Conservation (phyloP, 257 asterid genomes). For the Paraleonurus japonicus region DNA sequence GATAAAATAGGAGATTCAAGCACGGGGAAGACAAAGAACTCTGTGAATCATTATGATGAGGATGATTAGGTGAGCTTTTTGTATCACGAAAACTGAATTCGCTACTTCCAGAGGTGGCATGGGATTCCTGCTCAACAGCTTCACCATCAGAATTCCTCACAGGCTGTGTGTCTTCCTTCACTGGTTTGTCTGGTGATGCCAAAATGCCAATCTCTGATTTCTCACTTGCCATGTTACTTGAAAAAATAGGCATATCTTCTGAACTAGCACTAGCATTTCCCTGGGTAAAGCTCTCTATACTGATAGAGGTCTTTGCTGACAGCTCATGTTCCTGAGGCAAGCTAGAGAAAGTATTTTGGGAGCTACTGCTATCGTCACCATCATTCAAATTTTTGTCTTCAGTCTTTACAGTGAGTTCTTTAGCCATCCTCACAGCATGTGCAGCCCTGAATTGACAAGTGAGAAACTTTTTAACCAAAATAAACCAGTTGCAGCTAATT, state of each 20-base stretch:
- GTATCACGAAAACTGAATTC: conserved; percentile 50
- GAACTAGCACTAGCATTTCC: conserved; percentile 86
- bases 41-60: conserved; percentile 55
- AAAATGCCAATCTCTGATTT: conserved; percentile 39
- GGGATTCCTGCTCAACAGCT: conserved; percentile 52
- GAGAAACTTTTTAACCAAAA: conserved; percentile 22
- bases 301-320: conserved; percentile 77
- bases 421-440: conserved; percentile 90
- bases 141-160: conserved; percentile 51
- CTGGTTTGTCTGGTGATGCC: conserved; percentile 41
- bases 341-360: conserved; percentile 88
- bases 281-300: conserved; percentile 80
- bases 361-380: conserved; percentile 74
- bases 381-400: conserved; percentile 76
- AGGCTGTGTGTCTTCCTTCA: conserved; percentile 46
- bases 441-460: conserved; percentile 68
- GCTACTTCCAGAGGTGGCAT: conserved; percentile 53
- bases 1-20: conserved; percentile 65
- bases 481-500: conserved; percentile 14
- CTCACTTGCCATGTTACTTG: conserved; percentile 36
- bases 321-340: conserved; percentile 85
- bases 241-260: conserved; percentile 57
- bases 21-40: conserved; percentile 51
- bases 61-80: conserved; percentile 45
- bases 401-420: conserved; percentile 60